Evolutionary conservation across 2,329 filamentous ascomycete genomes (phyloP), one percentile per base, ranked within the genome.

Genomic region (Ceratocystis harringtonii): DNA sequence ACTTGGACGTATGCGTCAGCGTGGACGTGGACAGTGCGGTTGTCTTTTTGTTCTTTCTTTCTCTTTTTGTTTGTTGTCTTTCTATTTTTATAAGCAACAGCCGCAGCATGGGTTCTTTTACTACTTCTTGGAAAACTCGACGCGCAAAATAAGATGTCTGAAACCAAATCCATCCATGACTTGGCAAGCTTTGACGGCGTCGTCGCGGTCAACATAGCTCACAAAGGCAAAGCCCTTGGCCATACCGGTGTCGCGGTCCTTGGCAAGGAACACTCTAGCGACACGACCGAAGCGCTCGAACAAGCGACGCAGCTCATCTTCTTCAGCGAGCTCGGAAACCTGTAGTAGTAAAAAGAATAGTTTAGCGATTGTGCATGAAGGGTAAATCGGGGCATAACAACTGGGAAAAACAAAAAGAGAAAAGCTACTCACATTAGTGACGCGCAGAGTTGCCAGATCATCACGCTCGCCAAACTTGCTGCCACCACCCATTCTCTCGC

Each of bases 221-320:
- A 99, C 95, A 76, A 99, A 99, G 30, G 95, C 95, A 76, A 99
- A 99, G 69, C 94, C 94, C 85, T 99, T 99, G 71, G 94, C 94
- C 75, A 92, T 80, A 68, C 91, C 90, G 50, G 94, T 99, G 72
- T 99, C 94, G 75, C 94, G 83, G 79, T 99, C 94, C 83, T 96
- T 97, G 72, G 94, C 94, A 73, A 99, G 78, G 82, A 99, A 99
- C 62, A 99, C 94, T 76, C 94, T 86, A 66, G 92, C 97, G 74
- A 99, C 94, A 71, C 92, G 89, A 73, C 94, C 94, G 76, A 94
- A 96, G 71, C 94, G 86, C 80, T 95, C 92, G 81, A 99, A 99
- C 85, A 99, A 92, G 76, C 96, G 91, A 75, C 94, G 89, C 70
- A 99, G 82, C 77, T 99, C 94, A 75, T 84, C 80, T 78, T 99